phyloP scores from a whole-genome alignment of 2,329 filamentous ascomycete genomes.

The Teratosphaeria gauchensis region DNA sequence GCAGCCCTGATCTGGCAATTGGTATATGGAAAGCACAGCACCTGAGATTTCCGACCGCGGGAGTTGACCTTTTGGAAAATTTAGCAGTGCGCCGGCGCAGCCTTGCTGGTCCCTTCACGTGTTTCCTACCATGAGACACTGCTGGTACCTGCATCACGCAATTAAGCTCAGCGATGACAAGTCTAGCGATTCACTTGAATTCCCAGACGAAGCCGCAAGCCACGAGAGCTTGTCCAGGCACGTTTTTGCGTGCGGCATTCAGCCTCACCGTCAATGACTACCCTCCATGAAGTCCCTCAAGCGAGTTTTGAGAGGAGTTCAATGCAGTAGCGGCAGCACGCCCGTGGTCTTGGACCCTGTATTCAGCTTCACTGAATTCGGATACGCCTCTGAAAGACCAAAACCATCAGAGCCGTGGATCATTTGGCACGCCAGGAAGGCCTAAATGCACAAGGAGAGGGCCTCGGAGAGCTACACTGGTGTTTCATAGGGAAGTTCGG shows the following conservation, averaged over 20 bases:
- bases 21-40: too few relatives aligned
- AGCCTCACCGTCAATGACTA: not conserved
- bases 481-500: not conserved
- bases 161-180: not conserved
- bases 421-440: not conserved
- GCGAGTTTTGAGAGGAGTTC: not conserved
- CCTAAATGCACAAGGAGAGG: not conserved
- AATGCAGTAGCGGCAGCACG: not conserved
- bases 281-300: not conserved
- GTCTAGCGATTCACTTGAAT: too few relatives aligned
- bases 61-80: not conserved
- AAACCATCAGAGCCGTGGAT: not conserved
- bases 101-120: not conserved
- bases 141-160: not conserved
- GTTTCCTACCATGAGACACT: not conserved
- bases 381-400: not conserved
- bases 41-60: too few relatives aligned
- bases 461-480: not conserved
- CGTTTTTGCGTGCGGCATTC: not conserved
- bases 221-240: not conserved
- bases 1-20: too few relatives aligned
- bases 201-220: not conserved
- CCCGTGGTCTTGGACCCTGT: not conserved
- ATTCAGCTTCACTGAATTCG: too few relatives aligned
- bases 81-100: not conserved